Evolutionary conservation across 2,329 filamentous ascomycete genomes (phyloP), one percentile per base, ranked within the genome.

Genomic region (Alternaria angustiovoidea): DNA sequence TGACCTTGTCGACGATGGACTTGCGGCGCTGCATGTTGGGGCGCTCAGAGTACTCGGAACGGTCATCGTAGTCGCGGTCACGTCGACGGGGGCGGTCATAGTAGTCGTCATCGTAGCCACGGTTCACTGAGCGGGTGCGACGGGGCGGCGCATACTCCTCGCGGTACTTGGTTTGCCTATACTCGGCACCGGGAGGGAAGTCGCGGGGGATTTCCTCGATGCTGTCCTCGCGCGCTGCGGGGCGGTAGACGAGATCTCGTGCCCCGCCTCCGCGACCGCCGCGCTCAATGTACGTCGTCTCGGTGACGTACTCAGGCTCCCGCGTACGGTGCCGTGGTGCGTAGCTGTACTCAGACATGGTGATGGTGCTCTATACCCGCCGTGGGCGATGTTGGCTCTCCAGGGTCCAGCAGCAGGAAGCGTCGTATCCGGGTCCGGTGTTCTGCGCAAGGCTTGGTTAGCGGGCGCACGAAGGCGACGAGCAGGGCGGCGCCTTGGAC

Each of bases 161-260:
- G 65, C 84, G 78, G 67, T 83, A 82, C 62, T 75, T 79, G 51
- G 80, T 80, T 49, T 80, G 79, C 30, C 80, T 78, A 67, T 80
- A 80, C 68, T 82, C 80, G 74, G 71, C 76, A 74, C 72, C 88
- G 7, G 92, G 91, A 32, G 92, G 92, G 72, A 96, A 96, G 69
- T 96, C 91, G 67, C 93, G 89, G 65, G 88, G 88, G 61, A 96
- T 88, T 80, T 96, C 92, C 80, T 97, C 94, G 74, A 96, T 89
- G 77, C 90, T 93, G 72, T 93, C 90, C 75, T 94, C 89, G 65
- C 90, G 89, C 43, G 60, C 65, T 49, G 60, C 66, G 51, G 82
- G 79, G 59, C 83, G 82, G 73, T 81, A 83, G 72, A 83, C 82
- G 54, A 85, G 79, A 64, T 84, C 83, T 54, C 81, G 79, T 39